Evolutionary conservation across 805 yeast species (phyloP), one percentile per base, ranked within the genome.

Genomic region (Nakazawaea ambrosiae): DNA sequence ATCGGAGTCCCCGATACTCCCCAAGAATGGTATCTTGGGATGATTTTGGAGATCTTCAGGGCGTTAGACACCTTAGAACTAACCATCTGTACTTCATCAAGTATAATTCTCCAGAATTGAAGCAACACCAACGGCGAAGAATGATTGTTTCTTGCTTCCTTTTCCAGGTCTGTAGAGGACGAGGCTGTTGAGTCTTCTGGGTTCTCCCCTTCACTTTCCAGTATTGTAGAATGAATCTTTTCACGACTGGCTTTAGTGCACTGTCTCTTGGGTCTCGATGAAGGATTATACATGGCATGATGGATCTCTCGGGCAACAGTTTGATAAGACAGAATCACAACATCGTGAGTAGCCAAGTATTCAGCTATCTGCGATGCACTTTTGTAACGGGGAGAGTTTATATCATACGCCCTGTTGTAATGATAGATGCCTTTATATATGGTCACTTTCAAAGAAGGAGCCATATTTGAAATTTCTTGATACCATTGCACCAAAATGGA

Each of bases 1-100:
- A 88, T 81, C 0, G 97, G 95, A 0, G 98, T 92, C 5, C 98
- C 98, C 1, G 96, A 85, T 1, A 89, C 96, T 12, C 95, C 97
- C 97, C 97, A 92, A 0, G 96, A 78, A 59, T 92, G 97, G 32
- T 76, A 73, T 36, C 96, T 66, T 4, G 96, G 90, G 19, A 92
- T 73, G 26, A 84, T 61, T 2, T 83, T 66, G 0, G 96, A 87
- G 40, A 88, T 84, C 40, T 73, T 77, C 16, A 95, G 87, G 2
- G 92, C 86, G 36, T 83, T 74, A 0, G 90, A 74, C 3, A 76
- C 68, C 17, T 80, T 80, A 3, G 73, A 70, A 6, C 86, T 78
- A 3, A 92, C 82, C 89, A 89, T 84, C 58, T 92, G 98, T 1
- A 86, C 97, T 55, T 92, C 98, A 61, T 92, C 98, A 27, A 92